A percentile compares a stretch with the other conserved stretches of the same genome.
These are phyloP conservation scores for Penicillium janthinellum DNA, from an alignment of 2,329 filamentous ascomycete species.

Conservation along the genomic window DNA sequence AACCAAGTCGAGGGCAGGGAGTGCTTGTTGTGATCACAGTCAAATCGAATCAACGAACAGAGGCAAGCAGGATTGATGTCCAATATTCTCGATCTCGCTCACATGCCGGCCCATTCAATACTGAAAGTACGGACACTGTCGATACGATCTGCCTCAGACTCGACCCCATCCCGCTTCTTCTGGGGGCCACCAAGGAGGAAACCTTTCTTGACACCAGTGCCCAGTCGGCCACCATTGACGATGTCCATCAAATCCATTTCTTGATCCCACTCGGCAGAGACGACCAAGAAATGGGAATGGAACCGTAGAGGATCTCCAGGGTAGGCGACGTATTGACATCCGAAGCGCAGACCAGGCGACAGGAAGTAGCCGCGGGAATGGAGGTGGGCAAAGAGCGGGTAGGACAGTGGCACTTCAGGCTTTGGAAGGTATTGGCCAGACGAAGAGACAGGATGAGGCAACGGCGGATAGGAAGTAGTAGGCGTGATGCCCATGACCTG, in stretches of 20 bases:
- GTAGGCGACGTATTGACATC: constrained; percentile 91
- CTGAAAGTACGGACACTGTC: constrained; percentile 69
- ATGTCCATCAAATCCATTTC: constrained; percentile 82
- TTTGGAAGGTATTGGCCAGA: constrained; percentile 30
- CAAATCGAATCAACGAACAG: neutral
- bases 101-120: constrained; percentile 94
- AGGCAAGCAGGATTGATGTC: neutral
- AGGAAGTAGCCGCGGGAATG: constrained; percentile 81
- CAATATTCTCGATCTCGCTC: constrained; percentile 32
- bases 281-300: constrained; percentile 90
- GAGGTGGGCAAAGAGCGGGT: constrained; percentile 78
- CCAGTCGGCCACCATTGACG: constrained; percentile 81
- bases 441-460: constrained; percentile 35
- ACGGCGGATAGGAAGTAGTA: constrained; percentile 52
- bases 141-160: constrained; percentile 37
- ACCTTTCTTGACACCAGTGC: constrained; percentile 94
- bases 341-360: constrained; percentile 90
- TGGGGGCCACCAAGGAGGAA: constrained; percentile 78
- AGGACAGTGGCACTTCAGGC: constrained; percentile 54
- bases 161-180: constrained; percentile 35
- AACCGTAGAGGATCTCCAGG: constrained; percentile 93
- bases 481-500: constrained; percentile 49
- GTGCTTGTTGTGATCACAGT: neutral
- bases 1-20: neutral
- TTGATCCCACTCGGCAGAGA: constrained; percentile 84